phyloP scores from a whole-genome alignment of 179 eudicot species.

The Dionaea muscipula region DNA sequence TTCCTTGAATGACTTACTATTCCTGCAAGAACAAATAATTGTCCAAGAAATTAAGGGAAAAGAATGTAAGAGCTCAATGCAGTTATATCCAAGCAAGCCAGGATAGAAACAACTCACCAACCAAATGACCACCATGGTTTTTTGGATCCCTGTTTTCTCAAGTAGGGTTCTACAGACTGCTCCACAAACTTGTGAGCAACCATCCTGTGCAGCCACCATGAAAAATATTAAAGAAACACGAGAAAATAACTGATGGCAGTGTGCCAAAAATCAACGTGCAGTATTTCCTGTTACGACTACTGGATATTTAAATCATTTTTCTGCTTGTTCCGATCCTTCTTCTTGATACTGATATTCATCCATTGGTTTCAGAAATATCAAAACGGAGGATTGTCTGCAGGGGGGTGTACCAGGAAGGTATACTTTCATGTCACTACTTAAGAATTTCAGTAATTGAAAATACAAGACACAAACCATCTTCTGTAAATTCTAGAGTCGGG shows the following conservation, averaged over 20 bases:
- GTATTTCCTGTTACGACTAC: neutral
- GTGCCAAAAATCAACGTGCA: too few relatives aligned
- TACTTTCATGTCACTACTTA: too few relatives aligned
- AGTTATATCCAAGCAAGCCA: neutral
- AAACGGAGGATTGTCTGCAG: too few relatives aligned
- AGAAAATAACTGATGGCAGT: too few relatives aligned
- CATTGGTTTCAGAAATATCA: too few relatives aligned
- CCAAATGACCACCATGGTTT: slow-evolving; percentile 98
- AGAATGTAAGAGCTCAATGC: neutral
- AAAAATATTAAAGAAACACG: neutral
- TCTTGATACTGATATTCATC: too few relatives aligned
- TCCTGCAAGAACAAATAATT: slow-evolving; percentile 35
- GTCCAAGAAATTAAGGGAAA: slow-evolving; percentile 8
- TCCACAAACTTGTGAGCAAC: slow-evolving; percentile 92
- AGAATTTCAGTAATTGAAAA: too few relatives aligned
- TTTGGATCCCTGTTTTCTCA: slow-evolving; percentile 51
- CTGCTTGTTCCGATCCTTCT: too few relatives aligned
- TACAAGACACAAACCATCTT: too few relatives aligned
- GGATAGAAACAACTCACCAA: slow-evolving; percentile 30
- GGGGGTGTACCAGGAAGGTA: too few relatives aligned
- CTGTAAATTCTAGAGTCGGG: too few relatives aligned
- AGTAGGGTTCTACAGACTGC: slow-evolving; percentile 56
- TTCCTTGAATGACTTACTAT: slow-evolving; percentile 40
- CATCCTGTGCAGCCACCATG: slow-evolving; percentile 42
- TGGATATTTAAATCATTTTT: neutral